A percentile compares a stretch with the other conserved stretches of the same genome.
These are phyloP conservation scores for Tilletiaria anomala DNA, from an alignment of 1,284 basidiomycete species.

Conservation along the genomic window DNA sequence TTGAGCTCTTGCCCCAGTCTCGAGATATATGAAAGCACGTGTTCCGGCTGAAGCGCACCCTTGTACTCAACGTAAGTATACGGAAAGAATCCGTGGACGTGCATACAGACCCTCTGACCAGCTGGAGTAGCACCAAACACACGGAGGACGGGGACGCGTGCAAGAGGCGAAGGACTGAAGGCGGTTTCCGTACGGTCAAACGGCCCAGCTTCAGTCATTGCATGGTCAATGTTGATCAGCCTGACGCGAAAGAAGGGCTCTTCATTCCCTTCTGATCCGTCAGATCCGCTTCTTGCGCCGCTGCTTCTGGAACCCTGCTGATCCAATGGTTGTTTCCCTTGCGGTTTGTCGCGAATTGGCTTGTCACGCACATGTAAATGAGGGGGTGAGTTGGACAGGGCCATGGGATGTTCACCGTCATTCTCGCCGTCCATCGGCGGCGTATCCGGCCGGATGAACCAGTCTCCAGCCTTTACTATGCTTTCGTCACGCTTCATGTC, in stretches of 20 bases:
- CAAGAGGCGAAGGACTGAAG: slow-evolving; percentile 46
- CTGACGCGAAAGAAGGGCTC: slow-evolving; percentile 26
- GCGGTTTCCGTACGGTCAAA: slow-evolving; percentile 22
- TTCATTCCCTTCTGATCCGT: too few relatives aligned
- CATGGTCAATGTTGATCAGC: slow-evolving; percentile 29
- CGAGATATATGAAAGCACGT: slow-evolving; percentile 57
- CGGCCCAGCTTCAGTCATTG: slow-evolving; percentile 12
- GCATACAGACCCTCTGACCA: slow-evolving; percentile 66
- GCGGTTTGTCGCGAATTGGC: too few relatives aligned
- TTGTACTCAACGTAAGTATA: slow-evolving; percentile 47
- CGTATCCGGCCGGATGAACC: too few relatives aligned
- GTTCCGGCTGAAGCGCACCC: slow-evolving; percentile 37
- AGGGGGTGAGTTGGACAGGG: too few relatives aligned
- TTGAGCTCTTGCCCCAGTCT: slow-evolving; percentile 59
- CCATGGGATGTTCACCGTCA: too few relatives aligned
- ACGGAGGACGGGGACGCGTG: slow-evolving; percentile 60
- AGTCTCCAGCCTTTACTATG: too few relatives aligned
- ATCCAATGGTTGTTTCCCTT: too few relatives aligned
- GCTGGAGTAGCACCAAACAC: slow-evolving; percentile 71
- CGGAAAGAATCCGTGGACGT: slow-evolving; percentile 60
- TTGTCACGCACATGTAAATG: too few relatives aligned
- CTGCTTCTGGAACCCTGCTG: too few relatives aligned
- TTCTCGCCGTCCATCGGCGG: too few relatives aligned
- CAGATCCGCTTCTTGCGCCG: too few relatives aligned
- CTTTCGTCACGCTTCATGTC: too few relatives aligned